Evolutionary conservation across 768 basidiomycete genomes (phyloP).

Genomic region (Thelephora ganbajun): DNA sequence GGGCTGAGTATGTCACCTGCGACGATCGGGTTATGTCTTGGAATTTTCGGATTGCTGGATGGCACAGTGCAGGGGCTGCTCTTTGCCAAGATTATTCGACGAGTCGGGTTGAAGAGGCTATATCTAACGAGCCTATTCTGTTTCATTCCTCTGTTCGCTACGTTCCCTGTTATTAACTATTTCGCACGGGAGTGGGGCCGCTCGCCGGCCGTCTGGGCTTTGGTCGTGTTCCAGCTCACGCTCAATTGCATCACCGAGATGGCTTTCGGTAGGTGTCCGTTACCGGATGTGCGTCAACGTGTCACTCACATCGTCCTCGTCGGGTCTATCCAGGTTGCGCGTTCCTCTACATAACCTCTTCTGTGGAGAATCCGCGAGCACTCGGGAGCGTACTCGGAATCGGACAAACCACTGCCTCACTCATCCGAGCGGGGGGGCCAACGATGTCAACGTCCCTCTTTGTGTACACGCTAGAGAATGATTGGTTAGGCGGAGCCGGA

Average conservation of each 20-base stretch:
- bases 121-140: conserved; percentile 14
- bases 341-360: conserved; percentile 17
- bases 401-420: conserved; percentile 34
- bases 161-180: conserved; percentile 19
- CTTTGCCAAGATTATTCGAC: conserved; percentile 19
- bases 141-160: conserved; percentile 17
- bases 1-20: conserved; percentile 23
- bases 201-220: conserved; percentile 14
- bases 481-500: conserved; percentile 31
- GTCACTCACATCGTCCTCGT: no score
- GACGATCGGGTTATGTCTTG: conserved; percentile 24
- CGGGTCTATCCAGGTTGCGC: conserved; percentile 8
- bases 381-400: conserved; percentile 39
- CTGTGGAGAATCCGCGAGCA: conserved; percentile 13
- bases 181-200: conserved; percentile 15
- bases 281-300: not conserved
- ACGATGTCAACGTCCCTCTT: conserved; percentile 37
- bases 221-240: conserved; percentile 14
- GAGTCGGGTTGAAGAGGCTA: conserved; percentile 18
- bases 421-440: conserved; percentile 36
- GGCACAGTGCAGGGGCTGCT: conserved; percentile 18
- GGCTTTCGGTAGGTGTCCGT: conserved; percentile 17
- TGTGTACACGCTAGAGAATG: conserved; percentile 28
- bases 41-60: conserved; percentile 18
- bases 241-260: conserved; percentile 15